Percentiles rank a stretch among this genome's conserved stretches.
phyloP scores from a whole-genome alignment of 805 yeast genomes.

The Kregervanrija delftensis region DNA sequence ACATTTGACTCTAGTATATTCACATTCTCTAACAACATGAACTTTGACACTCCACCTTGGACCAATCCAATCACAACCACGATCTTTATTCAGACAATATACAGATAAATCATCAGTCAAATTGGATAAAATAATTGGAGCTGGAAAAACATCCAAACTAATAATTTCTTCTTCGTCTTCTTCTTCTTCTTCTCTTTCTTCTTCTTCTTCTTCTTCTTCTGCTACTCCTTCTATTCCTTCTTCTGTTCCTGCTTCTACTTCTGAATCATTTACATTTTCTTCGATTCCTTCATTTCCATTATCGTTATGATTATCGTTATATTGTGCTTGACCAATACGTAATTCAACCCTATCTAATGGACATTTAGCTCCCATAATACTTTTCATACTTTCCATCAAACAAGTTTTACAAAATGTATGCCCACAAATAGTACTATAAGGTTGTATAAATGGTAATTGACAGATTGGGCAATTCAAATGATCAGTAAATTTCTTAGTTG shows the following conservation, averaged over 20 bases:
- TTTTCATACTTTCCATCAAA: constrained; percentile 37
- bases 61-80: constrained; percentile 55
- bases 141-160: constrained; percentile 32
- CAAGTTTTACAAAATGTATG: constrained; percentile 62
- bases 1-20: constrained; percentile 32
- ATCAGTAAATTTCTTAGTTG: constrained; percentile 15
- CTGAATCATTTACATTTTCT: neutral
- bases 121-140: constrained; percentile 54
- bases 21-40: constrained; percentile 40
- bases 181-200: constrained; percentile 8
- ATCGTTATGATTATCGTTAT: neutral
- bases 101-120: constrained; percentile 57
- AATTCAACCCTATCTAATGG: constrained; percentile 57
- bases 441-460: constrained; percentile 53
- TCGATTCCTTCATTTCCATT: constrained; percentile 1
- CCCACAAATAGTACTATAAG: constrained; percentile 59
- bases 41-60: constrained; percentile 50
- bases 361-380: constrained; percentile 35
- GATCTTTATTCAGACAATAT: constrained; percentile 39
- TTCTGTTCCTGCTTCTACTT: neutral
- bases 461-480: constrained; percentile 55
- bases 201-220: neutral
- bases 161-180: constrained; percentile 1
- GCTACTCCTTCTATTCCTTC: too few species aligned
- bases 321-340: constrained; percentile 5